phyloP scores from a whole-genome alignment of 345 rosid species.

The Gossypium anomalum region DNA sequence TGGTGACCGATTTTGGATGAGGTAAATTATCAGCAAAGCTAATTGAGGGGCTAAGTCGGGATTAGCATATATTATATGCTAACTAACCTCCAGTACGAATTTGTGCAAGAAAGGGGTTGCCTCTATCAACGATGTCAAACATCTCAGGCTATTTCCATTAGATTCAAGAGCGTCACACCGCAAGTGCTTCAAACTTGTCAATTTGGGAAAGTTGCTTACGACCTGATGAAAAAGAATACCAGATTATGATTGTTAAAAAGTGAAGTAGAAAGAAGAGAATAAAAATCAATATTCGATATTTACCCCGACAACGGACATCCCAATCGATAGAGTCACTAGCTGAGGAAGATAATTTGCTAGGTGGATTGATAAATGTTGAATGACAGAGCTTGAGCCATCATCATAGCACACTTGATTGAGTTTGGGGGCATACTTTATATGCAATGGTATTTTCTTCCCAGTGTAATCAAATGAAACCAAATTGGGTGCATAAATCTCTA shows the following conservation, averaged over 20 bases:
- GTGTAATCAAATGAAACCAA: not conserved
- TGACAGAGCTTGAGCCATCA: not conserved
- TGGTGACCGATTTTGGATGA: too few species aligned
- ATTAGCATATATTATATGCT: not conserved
- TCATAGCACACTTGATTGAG: not conserved
- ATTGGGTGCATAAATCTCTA: not conserved
- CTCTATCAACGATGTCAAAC: not conserved
- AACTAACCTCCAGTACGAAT: not conserved
- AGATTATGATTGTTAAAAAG: too few species aligned
- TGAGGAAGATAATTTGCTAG: not conserved
- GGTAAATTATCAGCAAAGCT: too few species aligned
- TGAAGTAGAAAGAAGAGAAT: too few species aligned
- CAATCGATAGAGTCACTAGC: not conserved
- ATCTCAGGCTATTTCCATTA: too few species aligned
- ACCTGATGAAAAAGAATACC: too few species aligned
- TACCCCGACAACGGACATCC: not conserved
- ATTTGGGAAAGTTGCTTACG: not conserved
- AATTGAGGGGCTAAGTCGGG: too few species aligned
- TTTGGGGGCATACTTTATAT: not conserved
- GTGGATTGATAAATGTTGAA: not conserved
- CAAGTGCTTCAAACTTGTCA: not conserved
- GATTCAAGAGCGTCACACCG: not conserved
- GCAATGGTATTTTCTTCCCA: not conserved
- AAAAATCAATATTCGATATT: not conserved
- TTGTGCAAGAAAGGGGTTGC: not conserved